phyloP scores from a whole-genome alignment of 768 basidiomycete species.

The Thelephora aurantiotincta region DNA sequence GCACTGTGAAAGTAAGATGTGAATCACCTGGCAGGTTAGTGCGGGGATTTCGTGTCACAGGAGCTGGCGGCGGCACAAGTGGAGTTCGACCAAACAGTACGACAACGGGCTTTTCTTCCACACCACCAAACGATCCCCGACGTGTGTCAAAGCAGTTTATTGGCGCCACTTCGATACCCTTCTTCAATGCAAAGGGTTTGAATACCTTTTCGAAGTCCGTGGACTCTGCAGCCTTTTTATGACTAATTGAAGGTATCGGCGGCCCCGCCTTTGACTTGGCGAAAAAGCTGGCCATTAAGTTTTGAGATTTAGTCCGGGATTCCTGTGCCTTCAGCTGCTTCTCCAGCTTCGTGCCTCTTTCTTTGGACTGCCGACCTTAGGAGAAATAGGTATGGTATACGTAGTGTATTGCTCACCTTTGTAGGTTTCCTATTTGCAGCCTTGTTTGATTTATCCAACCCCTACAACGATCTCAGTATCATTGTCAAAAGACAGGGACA shows the following conservation, averaged over 20 bases:
- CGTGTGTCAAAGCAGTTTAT: slow-evolving; percentile 45
- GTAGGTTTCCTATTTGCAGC: slow-evolving; percentile 39
- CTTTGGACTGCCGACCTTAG: slow-evolving; percentile 39
- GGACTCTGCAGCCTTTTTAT: slow-evolving; percentile 18
- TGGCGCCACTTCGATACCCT: slow-evolving; percentile 58
- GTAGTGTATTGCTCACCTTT: slow-evolving; percentile 27
- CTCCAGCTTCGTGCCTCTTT: slow-evolving; percentile 52
- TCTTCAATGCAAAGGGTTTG: slow-evolving; percentile 68
- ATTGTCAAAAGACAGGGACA: neutral
- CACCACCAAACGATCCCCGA: slow-evolving; percentile 1
- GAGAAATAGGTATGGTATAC: neutral
- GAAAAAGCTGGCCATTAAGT: slow-evolving; percentile 70
- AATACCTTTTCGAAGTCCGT: slow-evolving; percentile 65
- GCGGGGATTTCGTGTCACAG: neutral
- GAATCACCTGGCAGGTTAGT: slow-evolving; percentile 4
- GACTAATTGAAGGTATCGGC: slow-evolving; percentile 13
- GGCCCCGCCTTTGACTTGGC: slow-evolving; percentile 35
- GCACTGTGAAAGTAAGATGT: neutral
- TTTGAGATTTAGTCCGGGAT: slow-evolving; percentile 57
- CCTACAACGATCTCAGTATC: slow-evolving; percentile 6
- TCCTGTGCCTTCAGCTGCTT: slow-evolving; percentile 57
- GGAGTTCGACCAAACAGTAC: too few relatives aligned
- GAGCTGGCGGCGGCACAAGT: too few relatives aligned
- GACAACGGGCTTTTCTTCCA: neutral
- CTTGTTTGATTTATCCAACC: slow-evolving; percentile 34